These are phyloP conservation scores for Fusarium robinianum DNA, from an alignment of 2,329 filamentous ascomycete genomes.

Conservation along the genomic window DNA sequence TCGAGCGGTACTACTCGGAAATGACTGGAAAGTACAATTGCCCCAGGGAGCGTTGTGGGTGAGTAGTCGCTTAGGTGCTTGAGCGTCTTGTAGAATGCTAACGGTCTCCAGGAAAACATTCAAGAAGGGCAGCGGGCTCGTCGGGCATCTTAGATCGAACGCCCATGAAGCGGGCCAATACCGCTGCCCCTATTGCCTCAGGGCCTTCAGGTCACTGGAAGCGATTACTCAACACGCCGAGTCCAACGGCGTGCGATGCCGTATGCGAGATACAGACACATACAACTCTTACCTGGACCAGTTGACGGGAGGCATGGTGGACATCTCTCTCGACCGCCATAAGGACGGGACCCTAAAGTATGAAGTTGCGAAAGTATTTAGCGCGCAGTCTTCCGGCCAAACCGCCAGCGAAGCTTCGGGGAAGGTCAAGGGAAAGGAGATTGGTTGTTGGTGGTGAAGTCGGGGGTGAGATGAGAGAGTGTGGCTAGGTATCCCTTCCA, in stretches of 20 bases:
- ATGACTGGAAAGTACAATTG: constrained; percentile 55
- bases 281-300: constrained; percentile 43
- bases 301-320: constrained; percentile 40
- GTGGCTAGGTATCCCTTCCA: background rate
- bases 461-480: no score
- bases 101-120: constrained; percentile 46
- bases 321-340: constrained; percentile 26
- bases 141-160: constrained; percentile 50
- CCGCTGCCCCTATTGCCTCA: constrained; percentile 52
- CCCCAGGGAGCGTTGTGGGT: constrained; percentile 57
- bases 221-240: constrained; percentile 56
- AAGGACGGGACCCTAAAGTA: constrained; percentile 39
- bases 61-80: constrained; percentile 34
- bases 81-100: constrained; percentile 1
- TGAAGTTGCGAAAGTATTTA: constrained; percentile 27
- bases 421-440: constrained; percentile 4
- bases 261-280: constrained; percentile 47
- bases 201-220: constrained; percentile 46
- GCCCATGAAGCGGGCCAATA: constrained; percentile 45
- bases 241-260: constrained; percentile 47
- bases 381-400: no score
- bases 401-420: background rate
- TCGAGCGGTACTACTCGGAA: constrained; percentile 50
- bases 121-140: constrained; percentile 39
- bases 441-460: background rate